Evolutionary conservation across 305 asterid species (phyloP).

Genomic region (Fraxinus sp.): DNA sequence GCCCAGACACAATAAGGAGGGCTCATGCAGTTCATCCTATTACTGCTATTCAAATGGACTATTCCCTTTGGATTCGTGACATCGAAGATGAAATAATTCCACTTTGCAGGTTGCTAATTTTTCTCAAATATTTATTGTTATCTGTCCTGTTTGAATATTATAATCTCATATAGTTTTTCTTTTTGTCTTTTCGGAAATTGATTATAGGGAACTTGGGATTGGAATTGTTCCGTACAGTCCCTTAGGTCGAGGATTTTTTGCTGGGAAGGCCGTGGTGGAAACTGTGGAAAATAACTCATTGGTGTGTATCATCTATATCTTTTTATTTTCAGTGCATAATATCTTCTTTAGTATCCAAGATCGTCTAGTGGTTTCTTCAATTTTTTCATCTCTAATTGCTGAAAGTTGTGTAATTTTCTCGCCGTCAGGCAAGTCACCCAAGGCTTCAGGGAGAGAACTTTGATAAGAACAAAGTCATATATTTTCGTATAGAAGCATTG

Average conservation of each 20-base stretch:
- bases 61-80: conserved; percentile 65
- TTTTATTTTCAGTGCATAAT: neutral
- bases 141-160: no score
- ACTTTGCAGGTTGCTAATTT: conserved; percentile 47
- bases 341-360: neutral
- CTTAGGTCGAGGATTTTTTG: conserved; percentile 23
- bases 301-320: neutral
- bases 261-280: conserved; percentile 27
- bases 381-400: neutral
- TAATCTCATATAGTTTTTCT: neutral
- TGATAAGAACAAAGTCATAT: conserved; percentile 38
- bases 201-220: conserved; percentile 26
- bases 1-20: conserved; percentile 58
- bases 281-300: conserved; percentile 25
- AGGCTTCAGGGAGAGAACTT: conserved; percentile 38
- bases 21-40: conserved; percentile 71
- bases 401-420: neutral
- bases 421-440: conserved; percentile 26
- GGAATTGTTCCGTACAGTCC: conserved; percentile 28
- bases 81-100: conserved; percentile 58
- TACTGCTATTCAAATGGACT: conserved; percentile 60
- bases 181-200: neutral
- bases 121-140: neutral
- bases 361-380: neutral
- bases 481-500: conserved; percentile 19